Evolutionary conservation across 2,329 filamentous ascomycete genomes (phyloP), one percentile per base, ranked within the genome.

Genomic region (Monosporascus sp.): DNA sequence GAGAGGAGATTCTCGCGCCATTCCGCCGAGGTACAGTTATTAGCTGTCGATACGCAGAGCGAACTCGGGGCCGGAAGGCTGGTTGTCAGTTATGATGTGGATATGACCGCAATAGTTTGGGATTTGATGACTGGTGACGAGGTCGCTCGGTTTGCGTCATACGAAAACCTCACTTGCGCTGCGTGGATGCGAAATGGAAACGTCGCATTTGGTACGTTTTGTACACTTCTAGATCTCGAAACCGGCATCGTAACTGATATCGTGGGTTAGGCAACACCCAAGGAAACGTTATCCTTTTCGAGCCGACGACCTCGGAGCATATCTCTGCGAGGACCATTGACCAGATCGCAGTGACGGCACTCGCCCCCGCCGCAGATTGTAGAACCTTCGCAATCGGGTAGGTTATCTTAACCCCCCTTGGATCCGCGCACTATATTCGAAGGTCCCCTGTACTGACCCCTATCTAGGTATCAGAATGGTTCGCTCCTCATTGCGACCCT

Each of bases 171-270:
- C 58, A 86, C 86, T 22, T 87, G 90, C 31, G 93, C 92, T 38
- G 80, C 89, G 14, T 99, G 94, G 91, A 97, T 99, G 92, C 83
- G 87, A 45, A 97, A 97, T 73, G 94, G 94, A 51, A 96, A 96
- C 73, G 87, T 99, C 60, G 93, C 91, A 38, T 97, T 97, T 77
- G 94, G 93, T 97, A 78, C 71, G 85, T 50, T 40, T 50, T 55
- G 46, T 56, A 59, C 50, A 62, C 55, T 38, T 24, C 37, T 45
- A 44, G 37, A 20, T 52, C 17, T 52, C 22, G 51, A 59, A 18
- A 40, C 53, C 24, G 50, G 66, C 8, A 24, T 11, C 24, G 22
- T 20, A 18, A 26, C 60, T 63, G 61, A 62, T 63, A 63, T 49
- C 48, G 41, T 5, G 53, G 6, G 41, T 47, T 54, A 97, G 93